A percentile compares a stretch with the other conserved stretches of the same genome.
Conservation (phyloP, 1,139 yeast species). For the Keqinozyma sinolaborantium region DNA sequence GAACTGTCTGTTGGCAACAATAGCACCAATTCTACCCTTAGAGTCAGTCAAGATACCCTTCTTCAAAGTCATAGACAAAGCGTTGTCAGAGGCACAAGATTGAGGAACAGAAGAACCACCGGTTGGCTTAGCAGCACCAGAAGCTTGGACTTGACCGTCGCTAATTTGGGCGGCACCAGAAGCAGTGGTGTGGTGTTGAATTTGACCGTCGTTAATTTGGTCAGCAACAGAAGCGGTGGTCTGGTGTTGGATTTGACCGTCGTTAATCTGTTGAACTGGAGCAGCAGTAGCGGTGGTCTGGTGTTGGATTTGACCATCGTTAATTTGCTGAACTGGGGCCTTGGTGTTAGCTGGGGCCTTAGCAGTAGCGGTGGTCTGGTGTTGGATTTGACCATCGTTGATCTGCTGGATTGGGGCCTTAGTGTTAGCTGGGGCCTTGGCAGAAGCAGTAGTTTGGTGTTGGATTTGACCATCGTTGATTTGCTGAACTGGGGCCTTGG, state of each 20-base stretch:
- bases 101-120: constrained; percentile 19
- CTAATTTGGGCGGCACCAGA: constrained; percentile 38
- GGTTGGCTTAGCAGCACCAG: constrained; percentile 20
- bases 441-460: constrained; percentile 22
- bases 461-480: constrained; percentile 29
- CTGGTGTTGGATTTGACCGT: constrained; percentile 58
- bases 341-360: constrained; percentile 18
- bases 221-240: constrained; percentile 25
- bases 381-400: constrained; percentile 35
- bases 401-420: constrained; percentile 31
- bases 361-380: constrained; percentile 26
- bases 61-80: constrained; percentile 55
- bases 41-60: constrained; percentile 56
- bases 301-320: constrained; percentile 34
- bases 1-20: constrained; percentile 84
- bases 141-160: constrained; percentile 41
- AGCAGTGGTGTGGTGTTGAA: constrained; percentile 35
- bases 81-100: constrained; percentile 50
- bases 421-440: constrained; percentile 14
- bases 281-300: constrained; percentile 27
- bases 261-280: constrained; percentile 49
- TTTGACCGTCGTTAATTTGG: constrained; percentile 43
- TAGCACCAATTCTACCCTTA: constrained; percentile 72
- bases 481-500: constrained; percentile 27
- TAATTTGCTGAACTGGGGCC: constrained; percentile 16